A percentile compares a stretch with the other conserved stretches of the same genome.
These are phyloP conservation scores for Zygotorulaspora chibaensis DNA, from an alignment of 805 yeast species.

Conservation along the genomic window DNA sequence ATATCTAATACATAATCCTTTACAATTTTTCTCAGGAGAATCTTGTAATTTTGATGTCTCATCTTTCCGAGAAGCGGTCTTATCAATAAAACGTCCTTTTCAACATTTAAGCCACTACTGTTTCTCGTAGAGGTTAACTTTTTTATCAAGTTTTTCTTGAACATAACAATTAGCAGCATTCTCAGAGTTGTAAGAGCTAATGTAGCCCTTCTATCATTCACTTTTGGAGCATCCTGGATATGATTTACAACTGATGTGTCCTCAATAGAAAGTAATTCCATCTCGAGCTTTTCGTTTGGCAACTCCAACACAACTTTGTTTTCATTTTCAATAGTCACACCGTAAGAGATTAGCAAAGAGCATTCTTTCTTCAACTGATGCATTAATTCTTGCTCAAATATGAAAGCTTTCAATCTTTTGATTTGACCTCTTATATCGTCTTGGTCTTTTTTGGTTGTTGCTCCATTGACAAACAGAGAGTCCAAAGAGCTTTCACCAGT, in stretches of 20 bases:
- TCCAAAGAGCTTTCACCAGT: slow-evolving; percentile 50
- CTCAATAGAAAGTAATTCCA: slow-evolving; percentile 53
- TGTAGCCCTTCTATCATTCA: slow-evolving; percentile 38
- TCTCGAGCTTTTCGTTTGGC: slow-evolving; percentile 62
- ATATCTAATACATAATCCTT: slow-evolving; percentile 25
- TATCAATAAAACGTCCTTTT: slow-evolving; percentile 23
- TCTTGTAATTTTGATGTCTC: slow-evolving; percentile 31
- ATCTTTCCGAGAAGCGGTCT: slow-evolving; percentile 34
- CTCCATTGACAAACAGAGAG: slow-evolving; percentile 15
- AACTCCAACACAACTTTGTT: slow-evolving; percentile 63
- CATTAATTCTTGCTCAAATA: slow-evolving; percentile 88
- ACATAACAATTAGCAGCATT: slow-evolving; percentile 37
- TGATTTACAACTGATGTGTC: slow-evolving; percentile 35
- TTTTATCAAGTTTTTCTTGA: slow-evolving; percentile 36
- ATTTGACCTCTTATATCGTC: slow-evolving; percentile 52
- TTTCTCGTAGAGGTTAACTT: slow-evolving; percentile 19
- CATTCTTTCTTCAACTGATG: slow-evolving; percentile 76
- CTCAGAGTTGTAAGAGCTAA: slow-evolving; percentile 33
- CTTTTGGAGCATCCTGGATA: slow-evolving; percentile 42
- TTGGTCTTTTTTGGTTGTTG: slow-evolving; percentile 18
- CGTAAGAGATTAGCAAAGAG: slow-evolving; percentile 57
- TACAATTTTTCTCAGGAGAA: slow-evolving; percentile 26
- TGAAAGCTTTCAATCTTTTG: slow-evolving; percentile 60
- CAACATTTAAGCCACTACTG: slow-evolving; percentile 8
- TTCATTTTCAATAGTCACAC: slow-evolving; percentile 59